These are phyloP conservation scores for Hansenula lynferdii DNA, from an alignment of 1,139 yeast genomes.

Conservation along the genomic window DNA sequence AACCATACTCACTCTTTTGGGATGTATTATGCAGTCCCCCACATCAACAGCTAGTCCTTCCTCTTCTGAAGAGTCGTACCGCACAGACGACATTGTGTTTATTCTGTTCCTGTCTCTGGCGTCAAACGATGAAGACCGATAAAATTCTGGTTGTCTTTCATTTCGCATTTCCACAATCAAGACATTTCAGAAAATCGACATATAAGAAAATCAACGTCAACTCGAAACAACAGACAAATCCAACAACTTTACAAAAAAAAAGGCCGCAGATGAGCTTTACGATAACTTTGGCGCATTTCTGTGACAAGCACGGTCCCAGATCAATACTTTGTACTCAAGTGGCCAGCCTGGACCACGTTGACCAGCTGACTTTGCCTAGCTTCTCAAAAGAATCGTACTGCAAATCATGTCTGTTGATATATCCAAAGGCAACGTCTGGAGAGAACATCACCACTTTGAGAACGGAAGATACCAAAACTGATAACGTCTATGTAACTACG, in stretches of 20 bases:
- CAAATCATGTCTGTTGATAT: slow-evolving; percentile 48
- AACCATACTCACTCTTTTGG: slow-evolving; percentile 13
- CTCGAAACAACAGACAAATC: not conserved
- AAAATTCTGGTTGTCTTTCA: too few relatives aligned
- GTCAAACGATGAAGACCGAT: too few relatives aligned
- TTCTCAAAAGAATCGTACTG: slow-evolving; percentile 44
- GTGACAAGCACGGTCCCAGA: slow-evolving; percentile 85
- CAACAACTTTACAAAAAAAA: too few relatives aligned
- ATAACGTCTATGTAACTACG: slow-evolving; percentile 37
- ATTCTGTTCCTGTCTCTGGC: too few relatives aligned
- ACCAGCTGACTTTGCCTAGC: slow-evolving; percentile 25
- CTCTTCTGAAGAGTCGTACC: too few relatives aligned
- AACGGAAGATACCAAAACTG: slow-evolving; percentile 13
- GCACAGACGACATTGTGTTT: too few relatives aligned
- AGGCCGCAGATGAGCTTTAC: slow-evolving; percentile 30
- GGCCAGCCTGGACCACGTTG: slow-evolving; percentile 23
- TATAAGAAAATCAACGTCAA: too few relatives aligned
- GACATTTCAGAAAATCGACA: too few relatives aligned
- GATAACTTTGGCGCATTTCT: slow-evolving; percentile 71
- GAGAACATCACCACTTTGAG: slow-evolving; percentile 10
- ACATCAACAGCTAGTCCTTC: slow-evolving; percentile 1
- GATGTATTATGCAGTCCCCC: slow-evolving; percentile 9
- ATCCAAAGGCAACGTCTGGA: slow-evolving; percentile 32
- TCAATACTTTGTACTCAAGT: slow-evolving; percentile 69
- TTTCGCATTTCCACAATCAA: too few relatives aligned